Conservation (phyloP, 371 early-diverging fungal species). For the Rhizomucor pusillus region DNA sequence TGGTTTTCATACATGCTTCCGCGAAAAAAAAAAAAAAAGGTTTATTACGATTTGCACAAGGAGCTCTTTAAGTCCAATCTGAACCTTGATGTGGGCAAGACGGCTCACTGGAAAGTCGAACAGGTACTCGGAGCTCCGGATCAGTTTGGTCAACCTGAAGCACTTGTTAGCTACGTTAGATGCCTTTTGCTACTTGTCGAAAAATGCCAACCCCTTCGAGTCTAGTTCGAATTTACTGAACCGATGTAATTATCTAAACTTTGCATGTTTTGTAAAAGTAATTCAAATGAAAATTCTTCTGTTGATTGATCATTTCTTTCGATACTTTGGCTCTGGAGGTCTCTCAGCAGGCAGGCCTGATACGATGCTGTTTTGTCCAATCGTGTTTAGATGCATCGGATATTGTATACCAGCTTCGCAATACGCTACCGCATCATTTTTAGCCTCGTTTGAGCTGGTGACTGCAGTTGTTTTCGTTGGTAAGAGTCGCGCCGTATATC, state of each 20-base stretch:
- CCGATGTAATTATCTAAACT: not conserved
- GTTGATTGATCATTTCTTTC: not conserved
- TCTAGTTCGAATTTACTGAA: not conserved
- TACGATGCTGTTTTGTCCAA: slow-evolving; percentile 1
- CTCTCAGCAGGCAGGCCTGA: not conserved
- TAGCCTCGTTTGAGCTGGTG: slow-evolving; percentile 17
- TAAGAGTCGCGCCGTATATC: not conserved
- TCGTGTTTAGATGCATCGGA: slow-evolving; percentile 1
- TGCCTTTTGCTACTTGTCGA: slow-evolving; percentile 37
- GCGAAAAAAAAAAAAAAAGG: slow-evolving; percentile 10
- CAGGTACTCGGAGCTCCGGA: slow-evolving; percentile 31
- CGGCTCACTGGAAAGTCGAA: slow-evolving; percentile 34
- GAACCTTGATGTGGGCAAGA: slow-evolving; percentile 22
- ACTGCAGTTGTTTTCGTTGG: not conserved
- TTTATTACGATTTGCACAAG: slow-evolving; percentile 18
- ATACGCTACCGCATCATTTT: slow-evolving; percentile 23
- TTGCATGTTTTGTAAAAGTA: not conserved
- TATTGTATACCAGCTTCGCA: too few species aligned
- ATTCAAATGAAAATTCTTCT: too few species aligned
- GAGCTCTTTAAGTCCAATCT: slow-evolving; percentile 29
- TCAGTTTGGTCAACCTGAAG: not conserved
- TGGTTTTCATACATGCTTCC: too few species aligned
- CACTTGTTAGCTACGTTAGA: slow-evolving; percentile 34
- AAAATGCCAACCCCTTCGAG: slow-evolving; percentile 15
- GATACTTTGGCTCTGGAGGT: not conserved